Evolutionary conservation across 768 basidiomycete species (phyloP).

Genomic region (Hortiboletus flavorubellus): DNA sequence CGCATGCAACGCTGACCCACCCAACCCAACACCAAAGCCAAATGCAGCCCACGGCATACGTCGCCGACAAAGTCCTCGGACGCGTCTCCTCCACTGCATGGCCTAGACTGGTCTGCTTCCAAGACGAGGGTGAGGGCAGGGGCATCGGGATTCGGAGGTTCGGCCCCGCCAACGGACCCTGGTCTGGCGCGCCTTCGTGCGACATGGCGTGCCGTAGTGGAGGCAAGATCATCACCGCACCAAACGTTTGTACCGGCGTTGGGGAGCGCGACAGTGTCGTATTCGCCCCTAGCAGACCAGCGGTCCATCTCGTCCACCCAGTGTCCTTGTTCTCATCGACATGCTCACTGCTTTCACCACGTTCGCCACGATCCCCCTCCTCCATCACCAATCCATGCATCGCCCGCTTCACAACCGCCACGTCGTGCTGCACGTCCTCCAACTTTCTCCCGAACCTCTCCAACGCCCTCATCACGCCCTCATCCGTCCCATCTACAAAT

Average conservation of each 20-base stretch:
- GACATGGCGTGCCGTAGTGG: slow-evolving; percentile 48
- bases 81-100: slow-evolving; percentile 23
- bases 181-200: slow-evolving; percentile 1
- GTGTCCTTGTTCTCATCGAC: background rate
- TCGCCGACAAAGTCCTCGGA: slow-evolving; percentile 52
- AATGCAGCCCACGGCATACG: slow-evolving; percentile 57
- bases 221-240: slow-evolving; percentile 66
- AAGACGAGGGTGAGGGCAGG: slow-evolving; percentile 2
- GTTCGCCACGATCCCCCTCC: background rate
- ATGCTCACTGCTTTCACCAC: background rate
- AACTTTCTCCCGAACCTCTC: slow-evolving; percentile 56
- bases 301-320: slow-evolving; percentile 50
- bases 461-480: slow-evolving; percentile 35
- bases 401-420: slow-evolving; percentile 61
- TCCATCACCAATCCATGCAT: slow-evolving; percentile 41
- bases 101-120: slow-evolving; percentile 18
- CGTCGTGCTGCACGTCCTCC: slow-evolving; percentile 73
- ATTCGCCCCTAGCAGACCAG: slow-evolving; percentile 45
- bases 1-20: slow-evolving; percentile 15
- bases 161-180: slow-evolving; percentile 41
- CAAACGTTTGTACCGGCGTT: slow-evolving; percentile 58
- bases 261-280: slow-evolving; percentile 37
- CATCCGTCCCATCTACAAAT: slow-evolving; percentile 32
- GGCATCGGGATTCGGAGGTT: slow-evolving; percentile 62
- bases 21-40: slow-evolving; percentile 31